Base-by-base conservation (phyloP, 1,284 basidiomycete species). In the Hypsizygus ulmarius region DNA sequence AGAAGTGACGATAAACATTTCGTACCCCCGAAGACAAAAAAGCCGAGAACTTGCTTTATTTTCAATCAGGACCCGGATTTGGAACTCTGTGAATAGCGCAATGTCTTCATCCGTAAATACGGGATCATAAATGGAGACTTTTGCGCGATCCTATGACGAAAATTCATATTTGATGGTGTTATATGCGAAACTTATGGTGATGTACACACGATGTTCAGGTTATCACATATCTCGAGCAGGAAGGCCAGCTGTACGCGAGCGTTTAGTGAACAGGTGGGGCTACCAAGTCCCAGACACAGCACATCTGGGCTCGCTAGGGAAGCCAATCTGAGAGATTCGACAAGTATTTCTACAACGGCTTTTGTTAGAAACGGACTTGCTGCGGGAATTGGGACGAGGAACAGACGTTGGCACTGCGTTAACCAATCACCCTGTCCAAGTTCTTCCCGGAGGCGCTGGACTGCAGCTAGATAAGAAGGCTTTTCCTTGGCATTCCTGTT, bases 271-370 rank as follows among this genome's bases (percentile, higher is more conserved):
- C 67, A 61, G 6, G 72, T 68, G 9, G 86, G 86, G 63, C 82
- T 85, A 48, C 86, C 86, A 30, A 89, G 69, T 15, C 86, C 86
- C 12, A 89, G 74, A 64, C 87, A 89, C 40, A 88, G 64, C 35
- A 70, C 58, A 14, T 53, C 41, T 48, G 50, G 62, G 53, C 45
- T 55, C 25, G 48, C 54, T 39, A 48, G 50, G 39, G 46, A 50
- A 19, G 50, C 43, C 36, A 29, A 28, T 19, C 32, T 50, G 28
- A 62, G 36, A 32, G 58, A 55, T 14, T 55, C 54, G 25, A 51
- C 42, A n/a, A 60, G 16, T n/a, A 60, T 49, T 47, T 55, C 59
- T 63, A 49, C 35, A 51, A 45, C 42, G 12, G 28, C 9, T 14
- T 37, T 28, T 19, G 42, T 54, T 49, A 52, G 53, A 44, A 42